A percentile compares a stretch with the other conserved stretches of the same genome.
phyloP scores from a whole-genome alignment of 2,329 filamentous ascomycete genomes.

The Pyrenochaeta sp. region DNA sequence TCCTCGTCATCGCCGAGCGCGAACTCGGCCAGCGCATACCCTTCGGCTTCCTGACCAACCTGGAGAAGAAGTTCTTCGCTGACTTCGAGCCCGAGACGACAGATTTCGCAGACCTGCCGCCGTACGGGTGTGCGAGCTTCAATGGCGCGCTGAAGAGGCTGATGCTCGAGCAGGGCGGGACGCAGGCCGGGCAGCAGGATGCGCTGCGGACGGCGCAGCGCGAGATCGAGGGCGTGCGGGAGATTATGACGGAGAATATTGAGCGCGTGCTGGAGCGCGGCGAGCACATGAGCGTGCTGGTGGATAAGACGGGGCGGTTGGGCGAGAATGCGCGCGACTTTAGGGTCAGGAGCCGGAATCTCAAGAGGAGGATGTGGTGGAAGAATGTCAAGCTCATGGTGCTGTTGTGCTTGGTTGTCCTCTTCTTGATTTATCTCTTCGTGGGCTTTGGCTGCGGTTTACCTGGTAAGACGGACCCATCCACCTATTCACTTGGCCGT shows the following conservation, averaged over 20 bases:
- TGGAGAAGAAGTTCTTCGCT: slow-evolving; percentile 84
- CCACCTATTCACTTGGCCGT: too few relatives aligned
- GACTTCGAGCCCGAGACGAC: slow-evolving; percentile 71
- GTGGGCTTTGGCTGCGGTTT: slow-evolving; percentile 76
- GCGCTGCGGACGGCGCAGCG: slow-evolving; percentile 82
- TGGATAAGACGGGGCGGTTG: slow-evolving; percentile 94
- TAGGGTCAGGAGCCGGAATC: slow-evolving; percentile 80
- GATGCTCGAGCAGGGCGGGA: slow-evolving; percentile 85
- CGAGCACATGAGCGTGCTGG: slow-evolving; percentile 89
- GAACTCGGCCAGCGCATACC: slow-evolving; percentile 85
- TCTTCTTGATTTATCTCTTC: slow-evolving; percentile 75
- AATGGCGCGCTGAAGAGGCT: slow-evolving; percentile 78
- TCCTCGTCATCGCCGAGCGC: slow-evolving; percentile 85
- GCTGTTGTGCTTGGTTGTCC: slow-evolving; percentile 73
- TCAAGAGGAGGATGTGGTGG: slow-evolving; percentile 99
- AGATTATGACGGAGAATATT: slow-evolving; percentile 96
- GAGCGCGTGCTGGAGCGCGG: slow-evolving; percentile 85
- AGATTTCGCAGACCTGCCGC: slow-evolving; percentile 78
- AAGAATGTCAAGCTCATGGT: slow-evolving; percentile 98
- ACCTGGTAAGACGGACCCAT: slow-evolving; percentile 63
- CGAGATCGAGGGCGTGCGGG: slow-evolving; percentile 90
- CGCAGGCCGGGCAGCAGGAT: slow-evolving; percentile 73
- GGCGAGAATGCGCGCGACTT: slow-evolving; percentile 92
- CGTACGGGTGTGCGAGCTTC: slow-evolving; percentile 90
- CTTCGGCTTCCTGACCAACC: slow-evolving; percentile 90